These are phyloP conservation scores for Triticum urartu DNA, from an alignment of 176 grass and related monocot species.

Conservation along the genomic window DNA sequence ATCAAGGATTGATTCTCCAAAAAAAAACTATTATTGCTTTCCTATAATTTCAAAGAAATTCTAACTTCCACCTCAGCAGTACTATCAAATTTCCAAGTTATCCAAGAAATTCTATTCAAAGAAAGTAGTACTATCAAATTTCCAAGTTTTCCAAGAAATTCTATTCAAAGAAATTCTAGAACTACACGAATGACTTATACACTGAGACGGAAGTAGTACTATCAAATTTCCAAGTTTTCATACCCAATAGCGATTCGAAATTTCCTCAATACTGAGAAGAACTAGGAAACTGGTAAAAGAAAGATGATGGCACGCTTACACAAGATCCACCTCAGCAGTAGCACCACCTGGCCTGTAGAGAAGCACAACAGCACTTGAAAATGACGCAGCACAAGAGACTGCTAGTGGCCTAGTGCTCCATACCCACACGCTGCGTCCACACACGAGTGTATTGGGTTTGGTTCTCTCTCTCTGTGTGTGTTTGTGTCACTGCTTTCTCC, in stretches of 20 bases:
- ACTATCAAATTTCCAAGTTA: no score
- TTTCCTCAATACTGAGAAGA: background rate
- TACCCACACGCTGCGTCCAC: background rate
- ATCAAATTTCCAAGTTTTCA: no score
- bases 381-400: conserved; percentile 22
- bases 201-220: no score
- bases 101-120: no score
- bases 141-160: no score
- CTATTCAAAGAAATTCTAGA: no score
- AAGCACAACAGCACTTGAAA: conserved; percentile 15
- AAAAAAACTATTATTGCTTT: no score
- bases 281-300: background rate
- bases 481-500: background rate
- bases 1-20: no score
- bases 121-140: no score
- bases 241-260: background rate
- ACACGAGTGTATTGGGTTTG: background rate
- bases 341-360: background rate
- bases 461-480: background rate
- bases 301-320: conserved; percentile 56
- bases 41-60: background rate
- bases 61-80: background rate
- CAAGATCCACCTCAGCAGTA: conserved; percentile 34
- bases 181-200: no score
- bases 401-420: conserved; percentile 27